phyloP scores from a whole-genome alignment of 306 rosid species.

The Prunus dulcis region DNA sequence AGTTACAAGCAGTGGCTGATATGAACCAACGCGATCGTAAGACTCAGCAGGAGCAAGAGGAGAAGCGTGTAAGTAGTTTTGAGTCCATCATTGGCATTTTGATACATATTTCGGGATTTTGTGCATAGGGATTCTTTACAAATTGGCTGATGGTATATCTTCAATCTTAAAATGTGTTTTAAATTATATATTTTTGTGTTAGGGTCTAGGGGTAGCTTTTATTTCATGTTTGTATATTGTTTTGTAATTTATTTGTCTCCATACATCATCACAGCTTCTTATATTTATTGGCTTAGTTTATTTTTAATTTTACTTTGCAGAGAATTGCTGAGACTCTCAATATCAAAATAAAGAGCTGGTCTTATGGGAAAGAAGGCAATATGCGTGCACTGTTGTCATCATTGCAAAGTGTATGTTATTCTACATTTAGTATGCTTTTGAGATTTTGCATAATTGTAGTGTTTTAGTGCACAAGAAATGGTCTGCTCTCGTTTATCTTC shows the following conservation, averaged over 20 bases:
- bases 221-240: neutral
- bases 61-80: conserved; percentile 75
- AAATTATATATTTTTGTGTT: neutral
- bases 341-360: conserved; percentile 72
- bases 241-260: neutral
- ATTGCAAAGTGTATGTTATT: conserved; percentile 54
- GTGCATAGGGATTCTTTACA: conserved; percentile 9
- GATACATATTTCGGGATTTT: conserved; percentile 10
- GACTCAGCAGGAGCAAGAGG: conserved; percentile 82
- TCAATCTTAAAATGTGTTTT: neutral
- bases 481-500: neutral
- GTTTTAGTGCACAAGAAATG: neutral
- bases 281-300: conserved; percentile 7
- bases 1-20: conserved; percentile 86
- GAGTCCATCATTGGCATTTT: conserved; percentile 10
- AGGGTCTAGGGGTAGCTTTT: neutral
- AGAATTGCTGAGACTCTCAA: conserved; percentile 62
- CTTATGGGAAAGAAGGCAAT: conserved; percentile 90
- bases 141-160: neutral
- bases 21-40: conserved; percentile 81
- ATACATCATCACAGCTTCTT: neutral
- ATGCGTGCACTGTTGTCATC: conserved; percentile 85
- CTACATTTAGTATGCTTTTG: neutral
- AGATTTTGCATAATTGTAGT: neutral
- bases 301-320: conserved; percentile 40